Evolutionary conservation across 1,284 basidiomycete species (phyloP).

Genomic region (Exobasidium cylindrosporum): DNA sequence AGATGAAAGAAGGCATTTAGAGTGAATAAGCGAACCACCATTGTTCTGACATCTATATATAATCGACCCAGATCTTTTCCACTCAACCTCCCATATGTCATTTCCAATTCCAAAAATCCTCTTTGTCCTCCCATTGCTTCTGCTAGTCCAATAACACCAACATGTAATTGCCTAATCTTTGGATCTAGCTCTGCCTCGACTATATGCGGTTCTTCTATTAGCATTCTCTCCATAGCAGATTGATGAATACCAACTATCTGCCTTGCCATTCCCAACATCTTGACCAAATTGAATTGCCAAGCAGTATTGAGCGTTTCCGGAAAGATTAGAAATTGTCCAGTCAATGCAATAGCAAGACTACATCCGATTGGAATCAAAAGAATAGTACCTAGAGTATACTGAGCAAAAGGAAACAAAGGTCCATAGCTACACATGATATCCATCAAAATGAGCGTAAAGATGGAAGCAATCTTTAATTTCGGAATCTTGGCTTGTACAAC

Average conservation of each 20-base stretch:
- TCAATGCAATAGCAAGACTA: constrained; percentile 30
- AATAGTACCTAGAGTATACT: constrained; percentile 64
- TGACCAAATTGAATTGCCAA: constrained; percentile 54
- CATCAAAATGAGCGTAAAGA: constrained; percentile 53
- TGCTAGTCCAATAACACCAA: constrained; percentile 49
- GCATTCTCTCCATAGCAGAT: constrained; percentile 20
- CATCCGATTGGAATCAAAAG: constrained; percentile 34
- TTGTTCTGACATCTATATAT: constrained; percentile 20
- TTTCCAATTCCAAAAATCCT: constrained; percentile 54
- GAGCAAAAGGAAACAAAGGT: constrained; percentile 65
- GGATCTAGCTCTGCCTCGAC: constrained; percentile 19
- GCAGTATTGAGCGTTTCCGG: constrained; percentile 69
- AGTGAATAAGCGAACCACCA: constrained; percentile 23
- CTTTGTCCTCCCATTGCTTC: constrained; percentile 17
- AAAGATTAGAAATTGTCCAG: constrained; percentile 64
- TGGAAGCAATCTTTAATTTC: constrained; percentile 63
- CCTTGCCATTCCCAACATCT: constrained; percentile 19
- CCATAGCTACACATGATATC: constrained; percentile 54
- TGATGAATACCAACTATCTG: constrained; percentile 25
- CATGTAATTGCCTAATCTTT: constrained; percentile 30
- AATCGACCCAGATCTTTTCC: constrained; percentile 54
- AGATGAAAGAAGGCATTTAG: constrained; percentile 24
- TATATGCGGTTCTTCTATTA: not conserved
- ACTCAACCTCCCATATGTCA: constrained; percentile 57
- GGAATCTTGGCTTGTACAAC: constrained; percentile 65